Percentiles rank a stretch among this genome's conserved stretches.
These are phyloP conservation scores for Dujonia santamariae DNA, from an alignment of 1,139 yeast genomes.

Conservation along the genomic window DNA sequence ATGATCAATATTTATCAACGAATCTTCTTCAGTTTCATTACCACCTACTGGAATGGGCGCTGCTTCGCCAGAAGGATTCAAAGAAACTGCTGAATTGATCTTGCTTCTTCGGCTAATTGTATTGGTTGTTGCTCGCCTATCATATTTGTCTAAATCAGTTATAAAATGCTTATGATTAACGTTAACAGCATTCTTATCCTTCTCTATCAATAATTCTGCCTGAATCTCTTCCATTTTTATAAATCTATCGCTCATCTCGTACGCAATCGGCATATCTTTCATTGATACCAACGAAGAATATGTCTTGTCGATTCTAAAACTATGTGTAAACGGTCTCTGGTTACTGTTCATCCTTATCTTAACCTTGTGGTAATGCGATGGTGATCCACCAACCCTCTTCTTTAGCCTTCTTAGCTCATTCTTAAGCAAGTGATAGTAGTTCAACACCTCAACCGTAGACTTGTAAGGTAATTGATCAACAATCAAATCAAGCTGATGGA, in stretches of 20 bases:
- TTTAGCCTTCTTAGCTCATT: conserved; percentile 21
- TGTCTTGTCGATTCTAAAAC: conserved; percentile 4
- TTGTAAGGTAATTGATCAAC: conserved; percentile 37
- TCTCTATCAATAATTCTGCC: conserved; percentile 20
- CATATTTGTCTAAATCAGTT: conserved; percentile 4
- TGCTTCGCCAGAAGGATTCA: too few species aligned
- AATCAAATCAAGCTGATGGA: conserved; percentile 44
- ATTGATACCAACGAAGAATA: conserved; percentile 5
- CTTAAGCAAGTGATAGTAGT: conserved; percentile 41
- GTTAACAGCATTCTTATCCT: conserved; percentile 16
- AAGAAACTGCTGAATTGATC: too few species aligned
- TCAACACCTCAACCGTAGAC: conserved; percentile 41
- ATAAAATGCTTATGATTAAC: conserved; percentile 15
- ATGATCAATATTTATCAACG: conserved; percentile 2
- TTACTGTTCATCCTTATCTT: conserved; percentile 3
- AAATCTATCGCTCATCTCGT: conserved; percentile 51
- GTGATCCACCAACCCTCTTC: conserved; percentile 7
- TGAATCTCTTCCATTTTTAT: conserved; percentile 48
- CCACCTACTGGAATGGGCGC: too few species aligned
- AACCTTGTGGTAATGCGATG: conserved; percentile 4
- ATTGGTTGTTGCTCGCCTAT: conserved; percentile 1
- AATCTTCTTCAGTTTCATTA: conserved; percentile 1
- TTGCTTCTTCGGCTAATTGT: conserved; percentile 2
- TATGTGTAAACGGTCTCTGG: conserved; percentile 5
- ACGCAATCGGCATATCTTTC: conserved; percentile 48